phyloP scores from a whole-genome alignment of 2,329 filamentous ascomycete genomes.

The Calonectria honghensis region DNA sequence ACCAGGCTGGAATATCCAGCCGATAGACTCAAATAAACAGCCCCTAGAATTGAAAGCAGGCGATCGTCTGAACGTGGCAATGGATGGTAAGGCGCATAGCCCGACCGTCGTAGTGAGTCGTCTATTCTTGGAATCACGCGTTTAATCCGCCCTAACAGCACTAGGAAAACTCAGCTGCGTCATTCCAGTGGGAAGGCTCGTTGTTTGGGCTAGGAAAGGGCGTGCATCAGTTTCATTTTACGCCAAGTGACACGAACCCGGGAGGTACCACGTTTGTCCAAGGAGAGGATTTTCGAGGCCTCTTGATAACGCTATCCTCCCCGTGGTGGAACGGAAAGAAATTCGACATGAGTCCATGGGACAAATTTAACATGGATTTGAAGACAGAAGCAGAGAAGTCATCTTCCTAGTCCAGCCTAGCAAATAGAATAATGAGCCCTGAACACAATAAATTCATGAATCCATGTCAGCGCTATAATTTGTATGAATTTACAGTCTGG shows the following conservation, averaged over 20 bases:
- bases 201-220: background rate
- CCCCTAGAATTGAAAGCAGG: background rate
- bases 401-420: background rate
- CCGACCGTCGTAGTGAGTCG: background rate
- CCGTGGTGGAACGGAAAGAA: background rate
- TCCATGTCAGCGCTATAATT: background rate
- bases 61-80: background rate
- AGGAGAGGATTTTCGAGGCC: background rate
- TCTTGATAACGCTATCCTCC: background rate
- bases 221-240: background rate
- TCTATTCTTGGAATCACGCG: background rate
- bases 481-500: background rate
- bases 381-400: background rate
- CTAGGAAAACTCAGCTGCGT: background rate
- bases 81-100: background rate
- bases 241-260: background rate
- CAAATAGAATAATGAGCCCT: background rate
- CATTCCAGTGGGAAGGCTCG: conserved; percentile 3
- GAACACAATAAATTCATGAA: background rate
- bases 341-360: background rate
- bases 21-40: background rate
- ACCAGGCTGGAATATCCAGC: background rate
- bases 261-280: conserved; percentile 4
- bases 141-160: background rate
- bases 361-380: background rate